Percentiles rank a stretch among this genome's conserved stretches.
phyloP scores from a whole-genome alignment of 352 stramenopile species.

The Vaucheria bursata region DNA sequence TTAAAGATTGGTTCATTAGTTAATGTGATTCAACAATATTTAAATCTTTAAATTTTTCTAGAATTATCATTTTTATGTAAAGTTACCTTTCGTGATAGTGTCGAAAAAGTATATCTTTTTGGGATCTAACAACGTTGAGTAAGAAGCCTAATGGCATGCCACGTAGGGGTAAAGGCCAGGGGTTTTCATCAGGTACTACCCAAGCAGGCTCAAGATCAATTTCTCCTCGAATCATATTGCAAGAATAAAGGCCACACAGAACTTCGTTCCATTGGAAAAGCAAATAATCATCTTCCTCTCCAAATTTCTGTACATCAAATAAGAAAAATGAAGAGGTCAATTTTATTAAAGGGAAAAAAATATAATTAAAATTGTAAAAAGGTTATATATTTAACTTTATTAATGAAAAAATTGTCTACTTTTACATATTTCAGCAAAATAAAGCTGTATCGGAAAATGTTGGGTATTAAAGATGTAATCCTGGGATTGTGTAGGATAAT shows the following conservation, averaged over 20 bases:
- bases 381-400: too few species aligned
- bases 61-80: too few species aligned
- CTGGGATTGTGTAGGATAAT: too few species aligned
- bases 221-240: slow-evolving; percentile 42
- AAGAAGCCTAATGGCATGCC: slow-evolving; percentile 34
- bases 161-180: slow-evolving; percentile 42
- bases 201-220: slow-evolving; percentile 30
- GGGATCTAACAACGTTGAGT: slow-evolving; percentile 20
- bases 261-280: slow-evolving; percentile 6
- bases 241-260: slow-evolving; percentile 11
- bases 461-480: too few species aligned
- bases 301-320: neutral
- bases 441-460: too few species aligned
- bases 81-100: slow-evolving; percentile 38
- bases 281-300: neutral
- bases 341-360: neutral
- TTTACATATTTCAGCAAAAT: too few species aligned
- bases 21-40: too few species aligned
- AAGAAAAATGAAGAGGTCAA: neutral
- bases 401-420: too few species aligned
- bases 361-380: too few species aligned
- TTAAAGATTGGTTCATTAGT: too few species aligned
- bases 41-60: too few species aligned
- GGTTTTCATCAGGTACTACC: slow-evolving; percentile 47
- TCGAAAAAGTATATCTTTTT: slow-evolving; percentile 27